Percentiles rank a stretch among this genome's conserved stretches.
Conservation (phyloP, 1,139 yeast species). For the Sugiyamaella grinbergsii region DNA sequence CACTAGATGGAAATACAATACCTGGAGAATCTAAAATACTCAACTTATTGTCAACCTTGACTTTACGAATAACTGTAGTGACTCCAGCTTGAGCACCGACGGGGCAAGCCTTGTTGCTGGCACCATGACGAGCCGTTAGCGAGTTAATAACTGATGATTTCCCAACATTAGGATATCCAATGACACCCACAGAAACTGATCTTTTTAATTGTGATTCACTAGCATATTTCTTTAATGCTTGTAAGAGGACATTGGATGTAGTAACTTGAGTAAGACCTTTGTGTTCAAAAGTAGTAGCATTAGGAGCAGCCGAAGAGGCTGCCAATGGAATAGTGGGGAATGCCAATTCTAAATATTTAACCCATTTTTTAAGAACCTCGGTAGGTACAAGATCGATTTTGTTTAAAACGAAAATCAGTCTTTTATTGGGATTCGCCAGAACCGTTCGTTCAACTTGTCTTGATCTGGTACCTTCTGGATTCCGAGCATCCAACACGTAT, state of each 20-base stretch:
- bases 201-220: slow-evolving; percentile 81
- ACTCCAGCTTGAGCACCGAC: slow-evolving; percentile 98
- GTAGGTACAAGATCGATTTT: slow-evolving; percentile 93
- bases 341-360: slow-evolving; percentile 70
- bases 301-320: slow-evolving; percentile 56
- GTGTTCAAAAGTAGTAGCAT: slow-evolving; percentile 71
- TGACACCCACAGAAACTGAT: slow-evolving; percentile 92
- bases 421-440: slow-evolving; percentile 74
- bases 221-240: slow-evolving; percentile 84
- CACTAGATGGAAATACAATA: slow-evolving; percentile 85
- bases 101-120: slow-evolving; percentile 70
- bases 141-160: slow-evolving; percentile 94
- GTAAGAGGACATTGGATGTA: slow-evolving; percentile 74
- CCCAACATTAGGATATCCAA: slow-evolving; percentile 96
- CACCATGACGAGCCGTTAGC: slow-evolving; percentile 78
- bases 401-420: slow-evolving; percentile 81
- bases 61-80: slow-evolving; percentile 87
- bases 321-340: slow-evolving; percentile 91
- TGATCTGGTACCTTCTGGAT: slow-evolving; percentile 94
- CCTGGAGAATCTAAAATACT: slow-evolving; percentile 95
- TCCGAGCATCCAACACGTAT: slow-evolving; percentile 95
- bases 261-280: slow-evolving; percentile 64
- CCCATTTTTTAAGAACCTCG: slow-evolving; percentile 81
- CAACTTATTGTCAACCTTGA: slow-evolving; percentile 86
- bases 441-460: slow-evolving; percentile 89